phyloP scores from a whole-genome alignment of 2,329 filamentous ascomycete species.

The Trichoderma oligosporum region DNA sequence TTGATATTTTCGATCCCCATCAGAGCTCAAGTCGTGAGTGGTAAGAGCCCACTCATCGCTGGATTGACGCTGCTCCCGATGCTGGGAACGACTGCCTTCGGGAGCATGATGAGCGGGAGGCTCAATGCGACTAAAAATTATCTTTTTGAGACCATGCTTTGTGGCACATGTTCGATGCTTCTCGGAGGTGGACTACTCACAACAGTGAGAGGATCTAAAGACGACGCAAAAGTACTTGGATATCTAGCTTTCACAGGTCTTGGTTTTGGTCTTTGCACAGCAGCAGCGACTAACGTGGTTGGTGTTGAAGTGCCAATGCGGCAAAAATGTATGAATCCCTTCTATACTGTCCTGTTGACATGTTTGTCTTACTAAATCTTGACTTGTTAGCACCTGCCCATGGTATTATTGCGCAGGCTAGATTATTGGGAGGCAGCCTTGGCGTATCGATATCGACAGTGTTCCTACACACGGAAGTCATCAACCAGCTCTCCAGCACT shows the following conservation, averaged over 20 bases:
- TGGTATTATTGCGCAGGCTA: conserved; percentile 49
- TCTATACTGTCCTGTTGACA: conserved; percentile 20
- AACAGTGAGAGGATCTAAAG: conserved; percentile 30
- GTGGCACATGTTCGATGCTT: conserved; percentile 41
- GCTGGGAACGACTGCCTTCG: conserved; percentile 46
- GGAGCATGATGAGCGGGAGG: conserved; percentile 41
- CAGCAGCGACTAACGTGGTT: conserved; percentile 46
- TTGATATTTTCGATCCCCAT: conserved; percentile 49
- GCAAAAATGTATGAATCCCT: conserved; percentile 43
- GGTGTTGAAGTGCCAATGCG: conserved; percentile 39
- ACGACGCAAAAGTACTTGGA: conserved; percentile 46
- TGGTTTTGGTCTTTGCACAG: conserved; percentile 48
- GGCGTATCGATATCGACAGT: conserved; percentile 52
- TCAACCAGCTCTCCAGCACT: conserved; percentile 29
- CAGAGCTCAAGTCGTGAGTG: conserved; percentile 48
- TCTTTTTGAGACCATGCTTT: conserved; percentile 42
- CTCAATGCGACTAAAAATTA: conserved; percentile 42
- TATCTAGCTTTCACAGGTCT: conserved; percentile 51
- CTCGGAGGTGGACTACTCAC: conserved; percentile 47
- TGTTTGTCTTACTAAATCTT: neutral
- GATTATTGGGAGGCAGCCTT: conserved; percentile 52
- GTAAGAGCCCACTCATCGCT: conserved; percentile 42
- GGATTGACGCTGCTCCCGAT: conserved; percentile 53
- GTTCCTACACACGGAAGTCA: conserved; percentile 37
- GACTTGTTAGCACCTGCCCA: conserved; percentile 44